phyloP scores from a whole-genome alignment of 495 filamentous ascomycete genomes.

The Letharia columbiana region DNA sequence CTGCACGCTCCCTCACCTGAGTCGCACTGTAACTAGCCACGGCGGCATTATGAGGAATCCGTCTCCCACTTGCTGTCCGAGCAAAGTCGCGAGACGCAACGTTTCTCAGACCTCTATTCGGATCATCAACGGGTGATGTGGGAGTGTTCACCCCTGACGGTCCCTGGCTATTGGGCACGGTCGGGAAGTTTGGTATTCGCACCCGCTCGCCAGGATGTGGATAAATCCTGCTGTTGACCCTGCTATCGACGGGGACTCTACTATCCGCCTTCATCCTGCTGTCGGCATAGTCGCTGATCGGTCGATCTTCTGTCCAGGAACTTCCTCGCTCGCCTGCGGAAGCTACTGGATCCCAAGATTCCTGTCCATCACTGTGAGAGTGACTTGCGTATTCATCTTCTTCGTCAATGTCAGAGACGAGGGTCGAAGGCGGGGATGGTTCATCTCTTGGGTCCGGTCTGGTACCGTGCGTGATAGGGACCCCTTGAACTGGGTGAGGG shows the following conservation, averaged over 20 bases:
- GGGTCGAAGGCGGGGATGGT: conserved; percentile 22
- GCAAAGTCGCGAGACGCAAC: conserved; percentile 22
- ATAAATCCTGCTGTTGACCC: conserved; percentile 23
- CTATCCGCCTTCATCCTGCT: not conserved
- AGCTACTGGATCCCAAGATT: conserved; percentile 25
- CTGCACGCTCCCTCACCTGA: conserved; percentile 1
- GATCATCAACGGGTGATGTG: conserved; percentile 8
- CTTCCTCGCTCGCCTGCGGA: conserved; percentile 17
- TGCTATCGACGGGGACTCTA: conserved; percentile 8
- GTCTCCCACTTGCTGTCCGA: conserved; percentile 12
- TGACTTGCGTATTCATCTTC: conserved; percentile 21
- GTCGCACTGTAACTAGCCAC: not conserved
- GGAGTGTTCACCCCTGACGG: conserved; percentile 17
- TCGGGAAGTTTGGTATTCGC: conserved; percentile 26
- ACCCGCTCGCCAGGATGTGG: conserved; percentile 26
- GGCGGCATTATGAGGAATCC: not conserved
- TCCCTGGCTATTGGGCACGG: conserved; percentile 21
- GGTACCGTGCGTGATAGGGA: conserved; percentile 19
- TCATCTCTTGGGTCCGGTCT: conserved; percentile 15
- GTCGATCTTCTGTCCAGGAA: conserved; percentile 18
- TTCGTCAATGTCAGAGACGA: conserved; percentile 27
- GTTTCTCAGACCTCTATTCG: conserved; percentile 19
- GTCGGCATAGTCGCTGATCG: not conserved
- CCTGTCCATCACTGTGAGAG: conserved; percentile 23
- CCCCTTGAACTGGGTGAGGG: conserved; percentile 20